Evolutionary conservation across 345 rosid genomes (phyloP), one percentile per base, ranked within the genome.

Genomic region (Microthlaspi erraticum): DNA sequence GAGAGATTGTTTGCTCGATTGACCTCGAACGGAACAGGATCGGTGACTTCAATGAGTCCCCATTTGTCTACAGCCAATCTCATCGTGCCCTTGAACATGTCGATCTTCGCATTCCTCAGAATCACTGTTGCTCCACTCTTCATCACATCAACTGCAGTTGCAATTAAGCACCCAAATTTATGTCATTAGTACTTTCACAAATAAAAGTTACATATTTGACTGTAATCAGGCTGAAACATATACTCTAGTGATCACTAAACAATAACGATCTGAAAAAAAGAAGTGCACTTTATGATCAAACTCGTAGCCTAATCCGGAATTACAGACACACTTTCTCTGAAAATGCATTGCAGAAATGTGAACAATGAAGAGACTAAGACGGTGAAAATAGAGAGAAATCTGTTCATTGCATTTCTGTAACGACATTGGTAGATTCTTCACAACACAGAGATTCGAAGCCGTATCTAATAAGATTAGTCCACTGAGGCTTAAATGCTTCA

Each of bases 31-130:
- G 62, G 43, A 39, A 71, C 74, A 54, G 78, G 86, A 16, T 79
- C 78, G 0, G 81, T 74, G 66, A 77, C 78, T 76, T 84, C 83
- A 7, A 80, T 74, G 31, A 79, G 84, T 39, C 85, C 85, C 83
- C 87, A 83, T 58, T 77, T 83, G 67, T 83, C 87, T 13, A 81
- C 82, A 39, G 81, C 85, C 68, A 83, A 68, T 67, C 87, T 77
- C 87, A 81, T 79, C 0, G 83, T 77, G 45, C 76, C 83, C 79
- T 79, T 83, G 39, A 77, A 79, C 83, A 83, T 58, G 59, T 81
- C 82, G 5, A 81, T 83, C 82, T 72, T 82, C 29, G 86, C 86
- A 72, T 82, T 84, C 38, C 88, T 79, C 66, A 80, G 73, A 18
- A 78, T 79, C 8, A 82, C 66, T 7, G 82, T 82, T 20, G 78